Base-by-base conservation (phyloP, 192 early-diverging fungal species). In the Rhizoclosmatium globosum region DNA sequence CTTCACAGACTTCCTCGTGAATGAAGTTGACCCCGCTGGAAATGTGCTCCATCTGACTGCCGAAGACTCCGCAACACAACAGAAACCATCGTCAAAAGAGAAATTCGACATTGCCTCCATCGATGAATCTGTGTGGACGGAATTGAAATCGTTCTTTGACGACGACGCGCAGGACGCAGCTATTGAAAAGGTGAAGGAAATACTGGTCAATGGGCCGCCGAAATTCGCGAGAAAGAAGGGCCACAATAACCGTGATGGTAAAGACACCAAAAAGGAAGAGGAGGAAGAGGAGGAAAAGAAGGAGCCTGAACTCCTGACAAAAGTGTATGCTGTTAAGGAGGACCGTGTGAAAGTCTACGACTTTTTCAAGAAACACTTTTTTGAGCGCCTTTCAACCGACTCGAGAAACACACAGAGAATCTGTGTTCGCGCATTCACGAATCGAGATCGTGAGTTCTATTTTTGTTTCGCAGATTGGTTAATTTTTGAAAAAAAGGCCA, bases 1-100 rank as follows among this genome's bases (percentile, higher is more conserved):
- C 76, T 93, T 87, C 62, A 84, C 89, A 0, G 97, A 99, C 81
- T 99, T 99, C 84, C 84, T 95, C 46, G 97, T 99, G 39, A 92
- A 96, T 84, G 97, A 99, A 88, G 92, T 99, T 19, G 92, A 93
- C 77, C 68, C 78, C 45, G 71, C 83, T 23, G 94, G 94, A 21
- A 78, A 89, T 38, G 88, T 94, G 2, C 91, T 96, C 7, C 93
- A 91, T 56, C 81, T 99, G n/a, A 57, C 59, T n/a, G 65, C 81
- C 23, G 72, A 79, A 6, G 83, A 78, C 38, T 31, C 46, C 15
- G 23, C 58, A 44, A 56, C 47, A 11, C 75, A 74, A 42, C 64
- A 53, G 65, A 47, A 47, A 43, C 31, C 31, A 31, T 21, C 11
- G 21, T n/a, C 4, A 23, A n/a, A 41, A 41, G 31, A 41, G n/a